A percentile compares a stretch with the other conserved stretches of the same genome.
phyloP scores from a whole-genome alignment of 331 rosid genomes.

The Rhamnella rubrinervis region DNA sequence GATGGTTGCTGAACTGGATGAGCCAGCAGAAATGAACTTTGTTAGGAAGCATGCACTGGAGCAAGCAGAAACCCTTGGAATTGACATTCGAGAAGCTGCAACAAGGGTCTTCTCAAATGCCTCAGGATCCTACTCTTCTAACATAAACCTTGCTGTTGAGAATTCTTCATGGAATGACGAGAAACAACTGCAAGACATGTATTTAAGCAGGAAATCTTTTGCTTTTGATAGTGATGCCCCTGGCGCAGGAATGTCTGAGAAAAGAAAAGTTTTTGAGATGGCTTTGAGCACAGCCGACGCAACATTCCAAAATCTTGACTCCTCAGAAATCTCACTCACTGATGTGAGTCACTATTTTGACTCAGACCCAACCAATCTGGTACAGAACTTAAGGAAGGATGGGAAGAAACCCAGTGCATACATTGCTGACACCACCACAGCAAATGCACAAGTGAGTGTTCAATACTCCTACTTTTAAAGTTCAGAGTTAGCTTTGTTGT shows the following conservation, averaged over 20 bases:
- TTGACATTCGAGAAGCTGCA: conserved; percentile 89
- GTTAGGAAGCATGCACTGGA: conserved; percentile 87
- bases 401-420: conserved; percentile 96
- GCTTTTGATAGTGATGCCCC: conserved; percentile 91
- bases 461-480: background rate
- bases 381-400: conserved; percentile 87
- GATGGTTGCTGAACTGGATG: conserved; percentile 96
- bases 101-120: conserved; percentile 92
- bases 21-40: conserved; percentile 72
- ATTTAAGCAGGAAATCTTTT: conserved; percentile 86
- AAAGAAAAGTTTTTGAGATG: conserved; percentile 92
- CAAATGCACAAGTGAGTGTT: conserved; percentile 82
- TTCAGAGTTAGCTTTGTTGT: background rate
- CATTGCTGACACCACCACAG: conserved; percentile 95
- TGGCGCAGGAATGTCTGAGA: conserved; percentile 88
- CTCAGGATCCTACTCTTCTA: conserved; percentile 95
- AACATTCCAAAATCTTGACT: conserved; percentile 94
- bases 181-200: conserved; percentile 98
- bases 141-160: conserved; percentile 89
- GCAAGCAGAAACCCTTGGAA: conserved; percentile 78
- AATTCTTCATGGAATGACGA: conserved; percentile 95
- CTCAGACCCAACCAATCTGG: conserved; percentile 92
- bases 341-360: conserved; percentile 98
- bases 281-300: conserved; percentile 95
- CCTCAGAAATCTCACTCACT: conserved; percentile 93